Base-by-base conservation (phyloP, 2,329 filamentous ascomycete species). In the Aureobasidium sp. region DNA sequence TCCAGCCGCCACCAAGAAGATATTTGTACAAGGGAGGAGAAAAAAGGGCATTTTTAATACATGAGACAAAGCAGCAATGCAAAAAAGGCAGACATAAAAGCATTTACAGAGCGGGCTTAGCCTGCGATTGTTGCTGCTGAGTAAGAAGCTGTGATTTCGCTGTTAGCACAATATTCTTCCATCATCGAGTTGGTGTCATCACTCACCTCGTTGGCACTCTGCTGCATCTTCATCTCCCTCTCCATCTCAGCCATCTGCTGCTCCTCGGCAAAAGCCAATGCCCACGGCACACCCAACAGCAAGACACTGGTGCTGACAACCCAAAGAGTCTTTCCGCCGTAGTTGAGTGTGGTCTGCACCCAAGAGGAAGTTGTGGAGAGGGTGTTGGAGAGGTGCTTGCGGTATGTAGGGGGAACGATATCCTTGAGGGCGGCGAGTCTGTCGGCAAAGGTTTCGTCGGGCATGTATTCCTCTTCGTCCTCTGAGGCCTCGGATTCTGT, bases 201-300 rank as follows among this genome's bases (percentile, higher is more conserved):
- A 76, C 80, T 69, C 70, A 87, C 85, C 80, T 96, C 90, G 72
- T 89, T 87, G 66, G 91, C 91, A 71, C 89, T 85, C 83, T 96
- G 90, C 76, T 94, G 89, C 90, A 96, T 94, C 76, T 89, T 87
- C 84, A 92, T 91, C 80, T 97, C 93, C 76, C 91, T 86, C 85
- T 99, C 94, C 91, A 97, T 95, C 81, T 96, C 93, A 67, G 93
- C 82, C 74, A 96, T 86, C 81, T 96, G 90, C 82, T 97, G 91
- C 81, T 99, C 94, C 81, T 99, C 94, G 66, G 89, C 87, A 74
- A 91, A 93, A 62, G 91, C 93, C 68, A 99, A 81, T 63, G 91
- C 92, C 82, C 91, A 97, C 61, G 94, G 94, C 57, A 97, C 91
- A 69, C 91, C 92, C 66, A 97, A 79, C 73, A 99, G 80, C 72